These are phyloP conservation scores for Triglochin maritima DNA, from an alignment of 106 monocot species.

Conservation along the genomic window DNA sequence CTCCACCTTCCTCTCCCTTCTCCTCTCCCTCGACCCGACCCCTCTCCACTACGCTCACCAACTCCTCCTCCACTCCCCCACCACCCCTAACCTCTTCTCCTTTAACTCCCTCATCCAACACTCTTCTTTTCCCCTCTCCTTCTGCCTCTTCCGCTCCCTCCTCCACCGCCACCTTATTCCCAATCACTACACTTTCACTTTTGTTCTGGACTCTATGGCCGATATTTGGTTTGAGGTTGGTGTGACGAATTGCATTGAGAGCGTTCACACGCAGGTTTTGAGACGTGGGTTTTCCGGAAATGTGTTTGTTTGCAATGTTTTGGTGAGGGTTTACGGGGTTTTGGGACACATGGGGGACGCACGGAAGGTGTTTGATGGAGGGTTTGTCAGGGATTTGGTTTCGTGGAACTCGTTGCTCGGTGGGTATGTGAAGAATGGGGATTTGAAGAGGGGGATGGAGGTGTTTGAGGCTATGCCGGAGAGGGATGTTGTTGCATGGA, in stretches of 20 bases:
- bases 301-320: constrained; percentile 33
- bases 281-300: constrained; percentile 21
- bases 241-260: constrained; percentile 22
- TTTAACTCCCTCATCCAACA: constrained; percentile 39
- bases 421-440: constrained; percentile 21
- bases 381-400: constrained; percentile 21
- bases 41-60: constrained; percentile 24
- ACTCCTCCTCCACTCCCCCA: constrained; percentile 21
- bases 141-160: constrained; percentile 31
- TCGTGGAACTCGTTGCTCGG: constrained; percentile 36
- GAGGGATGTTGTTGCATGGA: constrained; percentile 45
- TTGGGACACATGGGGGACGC: constrained; percentile 18
- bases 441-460: constrained; percentile 10
- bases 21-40: constrained; percentile 9
- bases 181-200: constrained; percentile 42
- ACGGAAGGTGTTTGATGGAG: constrained; percentile 28
- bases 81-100: constrained; percentile 28
- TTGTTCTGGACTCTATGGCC: constrained; percentile 16
- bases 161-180: constrained; percentile 19
- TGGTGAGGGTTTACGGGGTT: constrained; percentile 28
- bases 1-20: constrained; percentile 30
- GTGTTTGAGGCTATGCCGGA: constrained; percentile 38
- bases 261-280: constrained; percentile 24
- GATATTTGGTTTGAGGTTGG: not conserved
- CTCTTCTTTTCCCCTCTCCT: constrained; percentile 10